Evolutionary conservation across 495 filamentous ascomycete species (phyloP).

Genomic region (Aspergillus sparsus): DNA sequence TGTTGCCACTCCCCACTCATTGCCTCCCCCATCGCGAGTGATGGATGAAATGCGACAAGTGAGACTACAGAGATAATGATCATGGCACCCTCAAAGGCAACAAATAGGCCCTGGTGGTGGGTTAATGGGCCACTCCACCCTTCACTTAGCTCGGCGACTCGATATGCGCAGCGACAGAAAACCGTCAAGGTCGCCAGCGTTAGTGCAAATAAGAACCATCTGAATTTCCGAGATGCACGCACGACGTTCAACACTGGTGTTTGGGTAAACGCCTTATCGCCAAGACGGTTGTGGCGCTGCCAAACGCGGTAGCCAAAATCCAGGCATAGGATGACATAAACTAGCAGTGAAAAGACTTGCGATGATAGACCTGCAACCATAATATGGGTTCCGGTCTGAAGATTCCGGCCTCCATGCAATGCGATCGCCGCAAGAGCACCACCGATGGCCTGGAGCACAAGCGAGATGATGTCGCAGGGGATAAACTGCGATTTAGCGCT

Average conservation of each 20-base stretch:
- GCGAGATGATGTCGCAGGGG: constrained; percentile 2
- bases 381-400: constrained; percentile 1
- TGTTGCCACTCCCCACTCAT: neutral
- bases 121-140: neutral
- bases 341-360: neutral
- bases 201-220: neutral
- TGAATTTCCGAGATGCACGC: neutral
- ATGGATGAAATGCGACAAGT: neutral
- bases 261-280: neutral
- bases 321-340: neutral
- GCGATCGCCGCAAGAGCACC: neutral
- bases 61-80: neutral
- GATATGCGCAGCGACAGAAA: neutral
- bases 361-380: constrained; percentile 7
- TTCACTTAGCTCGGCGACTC: neutral
- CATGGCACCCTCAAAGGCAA: neutral
- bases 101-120: neutral
- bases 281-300: neutral
- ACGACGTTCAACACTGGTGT: neutral
- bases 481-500: neutral
- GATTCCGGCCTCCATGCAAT: neutral
- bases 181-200: neutral
- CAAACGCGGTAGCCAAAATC: neutral
- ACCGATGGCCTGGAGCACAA: constrained; percentile 2
- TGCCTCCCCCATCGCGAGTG: neutral